Base-by-base conservation (phyloP, 495 filamentous ascomycete genomes). In the Wilcoxina mikolae region DNA sequence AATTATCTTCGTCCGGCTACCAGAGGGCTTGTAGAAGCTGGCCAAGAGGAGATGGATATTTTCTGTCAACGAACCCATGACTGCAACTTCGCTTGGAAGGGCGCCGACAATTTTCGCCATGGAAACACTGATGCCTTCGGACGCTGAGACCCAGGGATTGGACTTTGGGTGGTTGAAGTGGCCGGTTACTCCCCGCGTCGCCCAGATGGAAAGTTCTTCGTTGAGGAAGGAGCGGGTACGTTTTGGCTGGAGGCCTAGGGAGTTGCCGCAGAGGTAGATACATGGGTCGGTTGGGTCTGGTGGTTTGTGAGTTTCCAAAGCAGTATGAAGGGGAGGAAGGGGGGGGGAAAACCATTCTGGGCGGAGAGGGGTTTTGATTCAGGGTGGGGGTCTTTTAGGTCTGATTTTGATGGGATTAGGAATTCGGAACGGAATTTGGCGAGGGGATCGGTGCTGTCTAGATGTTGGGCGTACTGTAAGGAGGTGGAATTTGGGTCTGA, bases 201-300 rank as follows among this genome's bases (percentile, higher is more conserved):
- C 85, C 91, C 91, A 98, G 12, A 87, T 84, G 22, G 75, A 70
- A 27, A 98, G 78, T 64, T 94, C 89, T 51, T 81, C 76, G 38
- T 79, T 73, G 60, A 98, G 76, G 58, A 86, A 83, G 15, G 74
- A 70, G 39, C 75, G 72, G 1, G 82, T 87, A 52, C 76, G 74
- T 54, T 76, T 78, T 33, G 91, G 93, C 65, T 96, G 91, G 28
- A 93, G 75, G 39, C 91, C 91, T 9, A 98, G 75, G 3, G 91
- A 98, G 70, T 98, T 95, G n/a, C 91, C 91, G 64, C 89, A 95
- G 39, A 98, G 75, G 67, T 98, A 98, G 61, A 87, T 82, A 68
- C 78, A 83, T 54, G 61, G 63, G 63, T 69, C 59, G 57, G 59
- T 81, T 56, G 65, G 65, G 67, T 69, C 59, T 66, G n/a, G n/a